These are phyloP conservation scores for Coix lacrymajobi DNA, from an alignment of 176 grass and related monocot species.

Conservation along the genomic window DNA sequence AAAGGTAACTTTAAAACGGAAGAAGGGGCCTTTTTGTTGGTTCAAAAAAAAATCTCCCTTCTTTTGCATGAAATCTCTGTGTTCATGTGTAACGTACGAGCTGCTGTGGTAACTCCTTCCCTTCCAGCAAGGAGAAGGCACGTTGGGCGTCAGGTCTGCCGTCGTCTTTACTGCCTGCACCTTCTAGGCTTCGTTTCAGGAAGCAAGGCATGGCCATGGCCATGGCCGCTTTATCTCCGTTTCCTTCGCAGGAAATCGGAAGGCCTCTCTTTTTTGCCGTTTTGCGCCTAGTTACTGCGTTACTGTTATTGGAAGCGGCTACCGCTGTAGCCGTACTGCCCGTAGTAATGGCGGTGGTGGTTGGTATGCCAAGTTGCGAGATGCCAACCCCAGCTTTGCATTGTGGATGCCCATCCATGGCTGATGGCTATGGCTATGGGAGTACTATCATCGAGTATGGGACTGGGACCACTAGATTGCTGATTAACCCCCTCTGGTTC, in stretches of 20 bases:
- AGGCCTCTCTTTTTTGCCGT: slow-evolving; percentile 5
- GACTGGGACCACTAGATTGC: neutral
- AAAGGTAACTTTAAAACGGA: neutral
- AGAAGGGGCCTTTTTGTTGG: neutral
- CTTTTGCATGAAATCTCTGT: slow-evolving; percentile 4
- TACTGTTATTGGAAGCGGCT: slow-evolving; percentile 39
- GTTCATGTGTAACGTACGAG: neutral
- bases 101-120: neutral
- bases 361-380: slow-evolving; percentile 21
- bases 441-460: no score
- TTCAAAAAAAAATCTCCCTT: neutral
- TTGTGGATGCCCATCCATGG: slow-evolving; percentile 1
- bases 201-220: slow-evolving; percentile 23
- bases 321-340: slow-evolving; percentile 4
- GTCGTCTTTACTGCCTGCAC: slow-evolving; percentile 22
- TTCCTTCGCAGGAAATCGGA: neutral
- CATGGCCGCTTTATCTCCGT: slow-evolving; percentile 23
- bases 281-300: slow-evolving; percentile 1
- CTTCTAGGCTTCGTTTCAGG: slow-evolving; percentile 30
- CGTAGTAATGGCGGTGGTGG: slow-evolving; percentile 31
- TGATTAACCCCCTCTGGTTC: slow-evolving; percentile 12
- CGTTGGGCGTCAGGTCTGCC: slow-evolving; percentile 4
- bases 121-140: neutral
- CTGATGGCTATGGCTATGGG: slow-evolving; percentile 15
- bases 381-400: neutral